Evolutionary conservation across 1,284 basidiomycete species (phyloP).

Genomic region (Mrakiaceae sp.): DNA sequence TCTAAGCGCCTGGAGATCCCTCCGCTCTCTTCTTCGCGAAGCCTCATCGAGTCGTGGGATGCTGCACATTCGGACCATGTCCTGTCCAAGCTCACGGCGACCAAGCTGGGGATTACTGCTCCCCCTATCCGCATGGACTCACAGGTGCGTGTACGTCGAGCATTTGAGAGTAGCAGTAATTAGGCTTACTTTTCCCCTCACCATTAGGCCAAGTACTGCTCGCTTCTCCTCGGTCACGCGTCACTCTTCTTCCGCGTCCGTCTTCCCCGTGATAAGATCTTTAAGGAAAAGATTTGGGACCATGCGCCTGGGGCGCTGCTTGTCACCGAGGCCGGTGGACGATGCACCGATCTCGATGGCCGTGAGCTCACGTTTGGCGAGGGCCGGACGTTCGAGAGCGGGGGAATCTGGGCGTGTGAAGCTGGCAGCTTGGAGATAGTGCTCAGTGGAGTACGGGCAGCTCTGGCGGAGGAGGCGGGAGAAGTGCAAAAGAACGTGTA

Average conservation of each 20-base stretch:
- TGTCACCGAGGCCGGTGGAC: slow-evolving; percentile 77
- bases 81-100: slow-evolving; percentile 64
- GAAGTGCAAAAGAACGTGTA: too few relatives aligned
- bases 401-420: slow-evolving; percentile 2
- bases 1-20: slow-evolving; percentile 19
- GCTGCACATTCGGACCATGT: slow-evolving; percentile 79
- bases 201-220: slow-evolving; percentile 69
- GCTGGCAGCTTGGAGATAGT: too few relatives aligned
- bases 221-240: slow-evolving; percentile 75
- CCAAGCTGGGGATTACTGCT: slow-evolving; percentile 53
- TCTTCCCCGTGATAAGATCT: slow-evolving; percentile 47
- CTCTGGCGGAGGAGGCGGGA: too few relatives aligned
- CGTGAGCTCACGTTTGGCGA: slow-evolving; percentile 69
- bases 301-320: slow-evolving; percentile 80
- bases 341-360: slow-evolving; percentile 73
- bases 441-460: too few relatives aligned
- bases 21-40: not conserved
- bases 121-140: slow-evolving; percentile 79
- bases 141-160: slow-evolving; percentile 37
- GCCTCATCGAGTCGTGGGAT: slow-evolving; percentile 81
- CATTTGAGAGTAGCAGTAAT: too few relatives aligned
- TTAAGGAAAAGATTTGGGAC: slow-evolving; percentile 85
- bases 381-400: slow-evolving; percentile 49
- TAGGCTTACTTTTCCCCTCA: too few relatives aligned
- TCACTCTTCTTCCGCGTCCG: slow-evolving; percentile 48